Percentiles rank a stretch among this genome's conserved stretches.
Conservation (phyloP, 2,329 filamentous ascomycete genomes). For the Hypoxylon sp. region DNA sequence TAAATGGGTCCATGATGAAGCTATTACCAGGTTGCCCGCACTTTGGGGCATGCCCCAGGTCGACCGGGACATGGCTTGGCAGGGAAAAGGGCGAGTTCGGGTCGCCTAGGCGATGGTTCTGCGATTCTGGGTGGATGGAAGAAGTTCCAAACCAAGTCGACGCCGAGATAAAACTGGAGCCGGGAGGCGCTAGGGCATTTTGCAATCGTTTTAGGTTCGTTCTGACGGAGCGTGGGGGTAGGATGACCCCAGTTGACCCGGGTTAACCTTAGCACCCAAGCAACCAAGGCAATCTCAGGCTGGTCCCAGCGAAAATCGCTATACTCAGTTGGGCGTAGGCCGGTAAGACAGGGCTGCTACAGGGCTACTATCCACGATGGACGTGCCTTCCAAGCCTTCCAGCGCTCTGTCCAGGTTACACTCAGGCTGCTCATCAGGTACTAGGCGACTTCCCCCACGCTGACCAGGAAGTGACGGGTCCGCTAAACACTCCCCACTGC, state of each 20-base stretch:
- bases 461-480: not conserved
- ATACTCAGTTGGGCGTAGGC: not conserved
- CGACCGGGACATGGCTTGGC: constrained; percentile 20
- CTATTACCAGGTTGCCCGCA: constrained; percentile 23
- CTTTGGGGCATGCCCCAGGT: constrained; percentile 25
- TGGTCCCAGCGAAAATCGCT: not conserved
- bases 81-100: constrained; percentile 7
- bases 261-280: not conserved
- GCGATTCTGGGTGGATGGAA: not conserved
- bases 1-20: constrained; percentile 34
- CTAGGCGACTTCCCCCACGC: constrained; percentile 19
- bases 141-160: constrained; percentile 14
- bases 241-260: not conserved
- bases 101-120: not conserved
- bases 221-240: constrained; percentile 34
- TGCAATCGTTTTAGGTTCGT: constrained; percentile 31
- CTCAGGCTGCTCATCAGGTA: not conserved
- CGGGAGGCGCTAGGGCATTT: constrained; percentile 25
- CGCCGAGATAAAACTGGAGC: constrained; percentile 37
- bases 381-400: too few relatives aligned
- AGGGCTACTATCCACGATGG: not conserved
- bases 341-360: not conserved
- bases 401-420: not conserved
- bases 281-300: not conserved
- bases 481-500: constrained; percentile 16